Conservation (phyloP, 768 basidiomycete genomes). For the Dentipellis sp. region DNA sequence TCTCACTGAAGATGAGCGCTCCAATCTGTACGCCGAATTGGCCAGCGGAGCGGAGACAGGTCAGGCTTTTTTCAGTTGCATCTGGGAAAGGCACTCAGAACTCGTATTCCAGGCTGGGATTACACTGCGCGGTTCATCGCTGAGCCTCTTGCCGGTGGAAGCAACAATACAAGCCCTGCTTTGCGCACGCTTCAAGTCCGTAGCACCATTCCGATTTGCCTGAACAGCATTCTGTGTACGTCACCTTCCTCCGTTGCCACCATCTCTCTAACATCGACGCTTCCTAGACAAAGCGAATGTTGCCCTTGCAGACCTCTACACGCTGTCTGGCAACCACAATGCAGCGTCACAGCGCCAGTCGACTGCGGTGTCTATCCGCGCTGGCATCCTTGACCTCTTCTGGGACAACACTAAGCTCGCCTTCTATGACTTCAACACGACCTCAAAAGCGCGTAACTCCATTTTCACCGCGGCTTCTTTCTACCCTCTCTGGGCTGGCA, state of each 20-base stretch:
- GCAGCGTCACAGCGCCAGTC: conserved; percentile 41
- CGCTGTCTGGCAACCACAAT: conserved; percentile 24
- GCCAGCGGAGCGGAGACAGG: conserved; percentile 85
- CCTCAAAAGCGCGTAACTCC: conserved; percentile 49
- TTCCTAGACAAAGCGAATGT: conserved; percentile 51
- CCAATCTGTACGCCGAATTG: conserved; percentile 75
- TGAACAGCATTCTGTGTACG: conserved; percentile 83
- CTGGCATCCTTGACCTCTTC: conserved; percentile 74
- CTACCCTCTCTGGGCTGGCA: conserved; percentile 83
- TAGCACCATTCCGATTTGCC: conserved; percentile 60
- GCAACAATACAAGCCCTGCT: conserved; percentile 38
- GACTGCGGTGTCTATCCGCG: conserved; percentile 48
- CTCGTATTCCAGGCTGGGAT: conserved; percentile 23
- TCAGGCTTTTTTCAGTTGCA: conserved; percentile 14
- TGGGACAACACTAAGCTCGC: conserved; percentile 81
- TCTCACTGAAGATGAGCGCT: conserved; percentile 50
- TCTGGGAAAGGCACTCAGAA: background rate
- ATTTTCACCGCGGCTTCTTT: conserved; percentile 71
- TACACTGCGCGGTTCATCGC: conserved; percentile 32
- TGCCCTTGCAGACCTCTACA: conserved; percentile 54
- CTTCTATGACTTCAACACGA: conserved; percentile 87
- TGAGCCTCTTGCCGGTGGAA: conserved; percentile 29
- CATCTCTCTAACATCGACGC: background rate
- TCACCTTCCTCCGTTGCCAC: conserved; percentile 12
- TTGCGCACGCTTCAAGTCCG: conserved; percentile 66